Base-by-base conservation (phyloP, 805 yeast species). In the Hermanozyma aechmeae region DNA sequence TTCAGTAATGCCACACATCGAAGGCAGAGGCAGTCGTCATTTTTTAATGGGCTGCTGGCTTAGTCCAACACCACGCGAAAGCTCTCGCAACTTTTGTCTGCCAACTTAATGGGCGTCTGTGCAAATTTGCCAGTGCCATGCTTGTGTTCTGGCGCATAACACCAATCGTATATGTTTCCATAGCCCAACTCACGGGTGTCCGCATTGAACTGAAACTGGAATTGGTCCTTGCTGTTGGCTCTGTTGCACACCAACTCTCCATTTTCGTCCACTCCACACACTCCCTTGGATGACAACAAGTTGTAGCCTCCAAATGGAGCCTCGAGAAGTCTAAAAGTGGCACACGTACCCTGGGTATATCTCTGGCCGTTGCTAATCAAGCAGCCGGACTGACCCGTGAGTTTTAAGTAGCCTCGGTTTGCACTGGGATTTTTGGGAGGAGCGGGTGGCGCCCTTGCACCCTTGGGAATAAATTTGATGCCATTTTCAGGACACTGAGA, bases 281-380 rank as follows among this genome's bases (percentile, higher is more conserved):
- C 70, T 0, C 96, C 96, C 43, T 70, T 74, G 23, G 83, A 72
- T 1, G 92, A 70, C 35, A 65, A 65, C 25, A 87, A 46, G 33
- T 74, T 69, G 43, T 73, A 70, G n/a, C 92, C 92, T 3, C 92
- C 92, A 52, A 73, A 74, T 19, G 70, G 68, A 18, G 79, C 72
- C 30, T 74, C 66, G 11, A 34, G 29, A 15, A 81, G 43, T 15
- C 65, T 65, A 56, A 66, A 87, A 4, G 79, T 74, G 4, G 96
- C 97, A 53, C 96, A 89, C 0, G 92, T 73, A 1, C 96, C 96
- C 12, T 67, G 63, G 4, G 68, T 49, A 56, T 79, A 83, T 92
- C 94, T 87, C 40, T 74, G 70, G 4, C 98, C 98, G 45, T 73
- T 81, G 35, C 81, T 73, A 45, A 87, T 89, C 34, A 89, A 58